Evolutionary conservation across 2,329 filamentous ascomycete species (phyloP).

Genomic region (Scytalidium sp.): DNA sequence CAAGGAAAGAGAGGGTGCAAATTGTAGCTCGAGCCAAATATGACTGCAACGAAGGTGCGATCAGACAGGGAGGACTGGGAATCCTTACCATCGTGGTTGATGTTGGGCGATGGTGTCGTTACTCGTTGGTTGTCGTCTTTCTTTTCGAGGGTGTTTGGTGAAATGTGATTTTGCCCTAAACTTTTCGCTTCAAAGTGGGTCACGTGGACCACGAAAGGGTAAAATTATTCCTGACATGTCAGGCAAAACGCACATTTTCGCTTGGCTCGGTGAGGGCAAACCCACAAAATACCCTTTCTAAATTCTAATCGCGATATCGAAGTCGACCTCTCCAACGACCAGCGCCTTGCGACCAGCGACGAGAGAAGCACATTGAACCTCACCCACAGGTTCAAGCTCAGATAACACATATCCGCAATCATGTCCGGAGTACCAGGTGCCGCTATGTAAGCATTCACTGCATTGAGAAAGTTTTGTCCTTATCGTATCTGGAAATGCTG

Average conservation of each 20-base stretch:
- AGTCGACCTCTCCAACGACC: background rate
- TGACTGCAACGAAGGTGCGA: background rate
- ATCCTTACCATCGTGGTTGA: background rate
- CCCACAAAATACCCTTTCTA: slow-evolving; percentile 1
- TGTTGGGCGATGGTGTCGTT: background rate
- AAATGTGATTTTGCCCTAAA: background rate
- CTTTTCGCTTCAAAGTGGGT: background rate
- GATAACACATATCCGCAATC: slow-evolving; percentile 23
- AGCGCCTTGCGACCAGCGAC: slow-evolving; percentile 17
- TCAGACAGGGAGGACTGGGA: background rate
- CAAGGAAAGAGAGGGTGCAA: background rate
- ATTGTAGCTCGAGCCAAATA: background rate
- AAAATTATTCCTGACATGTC: background rate
- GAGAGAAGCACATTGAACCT: slow-evolving; percentile 24
- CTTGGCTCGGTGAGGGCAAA: background rate
- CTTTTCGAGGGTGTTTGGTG: background rate
- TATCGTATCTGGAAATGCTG: slow-evolving; percentile 3
- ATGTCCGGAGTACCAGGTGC: slow-evolving; percentile 35
- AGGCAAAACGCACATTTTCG: background rate
- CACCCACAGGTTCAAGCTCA: slow-evolving; percentile 22
- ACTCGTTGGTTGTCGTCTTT: background rate
- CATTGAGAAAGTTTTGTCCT: slow-evolving; percentile 1
- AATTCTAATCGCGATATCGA: slow-evolving; percentile 7
- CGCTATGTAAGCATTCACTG: slow-evolving; percentile 29
- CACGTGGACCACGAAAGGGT: background rate